Conservation (phyloP, 1,284 basidiomycete species). For the Apiotrichum gracile region DNA sequence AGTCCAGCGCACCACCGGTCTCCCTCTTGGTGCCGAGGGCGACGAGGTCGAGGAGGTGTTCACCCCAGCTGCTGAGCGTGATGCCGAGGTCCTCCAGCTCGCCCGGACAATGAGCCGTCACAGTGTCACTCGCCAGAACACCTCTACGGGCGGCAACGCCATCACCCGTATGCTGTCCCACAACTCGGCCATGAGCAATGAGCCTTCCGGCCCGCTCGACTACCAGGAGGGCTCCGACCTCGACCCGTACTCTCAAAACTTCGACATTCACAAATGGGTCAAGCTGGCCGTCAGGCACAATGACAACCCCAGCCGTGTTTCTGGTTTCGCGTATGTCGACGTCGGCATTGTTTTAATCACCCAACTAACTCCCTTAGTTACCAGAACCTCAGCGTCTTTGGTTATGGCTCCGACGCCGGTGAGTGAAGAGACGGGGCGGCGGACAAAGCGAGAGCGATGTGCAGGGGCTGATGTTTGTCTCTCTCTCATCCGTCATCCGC, state of each 20-base stretch:
- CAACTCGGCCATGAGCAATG: neutral
- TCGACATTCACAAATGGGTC: slow-evolving; percentile 48
- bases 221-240: slow-evolving; percentile 40
- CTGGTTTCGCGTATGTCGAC: slow-evolving; percentile 47
- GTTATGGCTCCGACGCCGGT: slow-evolving; percentile 48
- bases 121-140: slow-evolving; percentile 8
- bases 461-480: neutral
- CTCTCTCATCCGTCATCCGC: neutral
- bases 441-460: too few species aligned
- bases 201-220: slow-evolving; percentile 22
- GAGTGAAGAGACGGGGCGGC: too few species aligned
- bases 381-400: slow-evolving; percentile 49
- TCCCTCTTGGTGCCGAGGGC: neutral
- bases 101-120: slow-evolving; percentile 32
- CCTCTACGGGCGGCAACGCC: neutral
- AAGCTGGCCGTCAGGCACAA: slow-evolving; percentile 31
- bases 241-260: slow-evolving; percentile 48
- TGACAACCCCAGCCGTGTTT: slow-evolving; percentile 37
- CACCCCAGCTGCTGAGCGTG: slow-evolving; percentile 9
- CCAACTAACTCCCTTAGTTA: slow-evolving; percentile 8
- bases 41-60: slow-evolving; percentile 10
- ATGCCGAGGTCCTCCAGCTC: slow-evolving; percentile 22
- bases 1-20: neutral
- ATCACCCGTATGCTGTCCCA: neutral
- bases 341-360: too few species aligned